phyloP scores from a whole-genome alignment of 2,329 filamentous ascomycete species.

The Sphaceloma murrayae region DNA sequence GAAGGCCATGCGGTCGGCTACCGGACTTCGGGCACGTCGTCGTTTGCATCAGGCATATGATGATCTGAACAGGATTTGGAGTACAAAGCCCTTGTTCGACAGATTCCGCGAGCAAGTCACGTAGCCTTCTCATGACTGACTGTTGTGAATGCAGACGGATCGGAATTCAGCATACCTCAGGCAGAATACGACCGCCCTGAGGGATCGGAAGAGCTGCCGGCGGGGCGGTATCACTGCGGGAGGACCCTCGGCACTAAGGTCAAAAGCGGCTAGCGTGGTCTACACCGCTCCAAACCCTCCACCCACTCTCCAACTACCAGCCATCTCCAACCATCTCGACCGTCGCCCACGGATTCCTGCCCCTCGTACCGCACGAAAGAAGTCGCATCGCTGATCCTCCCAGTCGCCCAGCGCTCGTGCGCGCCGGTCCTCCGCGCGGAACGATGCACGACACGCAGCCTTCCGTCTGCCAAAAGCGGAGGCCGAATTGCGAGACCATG shows the following conservation, averaged over 20 bases:
- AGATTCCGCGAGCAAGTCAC: too few relatives aligned
- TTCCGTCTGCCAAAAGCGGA: constrained; percentile 12
- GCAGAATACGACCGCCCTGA: too few relatives aligned
- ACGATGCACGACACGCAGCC: constrained; percentile 13
- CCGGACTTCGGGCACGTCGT: constrained; percentile 8
- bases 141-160: too few relatives aligned
- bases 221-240: constrained; percentile 4
- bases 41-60: too few relatives aligned
- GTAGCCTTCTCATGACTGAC: too few relatives aligned
- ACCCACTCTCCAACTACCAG: constrained; percentile 9
- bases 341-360: constrained; percentile 6
- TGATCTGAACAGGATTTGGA: too few relatives aligned
- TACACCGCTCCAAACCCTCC: constrained; percentile 1
- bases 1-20: not conserved
- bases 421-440: constrained; percentile 9
- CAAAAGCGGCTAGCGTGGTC: constrained; percentile 1
- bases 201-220: not conserved
- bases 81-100: too few relatives aligned
- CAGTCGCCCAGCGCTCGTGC: constrained; percentile 1
- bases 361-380: not conserved
- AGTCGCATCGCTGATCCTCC: constrained; percentile 8
- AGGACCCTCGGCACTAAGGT: constrained; percentile 6
- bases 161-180: too few relatives aligned
- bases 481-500: constrained; percentile 9
- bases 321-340: not conserved